A percentile compares a stretch with the other conserved stretches of the same genome.
Evolutionary conservation across 2,329 filamentous ascomycete species (phyloP).

Genomic region (Arthrobotrys sphaeroides): DNA sequence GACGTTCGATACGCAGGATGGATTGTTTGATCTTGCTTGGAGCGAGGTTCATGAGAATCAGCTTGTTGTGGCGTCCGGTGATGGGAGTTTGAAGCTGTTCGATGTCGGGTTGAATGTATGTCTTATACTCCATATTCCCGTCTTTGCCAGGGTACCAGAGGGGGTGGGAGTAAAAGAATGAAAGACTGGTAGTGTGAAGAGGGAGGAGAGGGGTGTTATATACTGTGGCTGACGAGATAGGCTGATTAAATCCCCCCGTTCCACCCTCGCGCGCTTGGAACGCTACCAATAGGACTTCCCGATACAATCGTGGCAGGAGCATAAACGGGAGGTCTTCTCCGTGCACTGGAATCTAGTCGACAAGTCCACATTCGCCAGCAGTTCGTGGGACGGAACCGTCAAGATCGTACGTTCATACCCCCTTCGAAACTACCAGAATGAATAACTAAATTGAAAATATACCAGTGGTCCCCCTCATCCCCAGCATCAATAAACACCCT

Average conservation of each 20-base stretch:
- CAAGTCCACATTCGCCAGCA: constrained; percentile 89
- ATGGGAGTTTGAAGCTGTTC: constrained; percentile 94
- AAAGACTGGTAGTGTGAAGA: not conserved
- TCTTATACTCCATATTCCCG: not conserved
- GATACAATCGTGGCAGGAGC: constrained; percentile 90
- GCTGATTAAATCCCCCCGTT: constrained; percentile 42
- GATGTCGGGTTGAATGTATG: constrained; percentile 74
- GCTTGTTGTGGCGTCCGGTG: constrained; percentile 85
- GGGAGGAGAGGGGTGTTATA: not conserved
- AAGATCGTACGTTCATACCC: constrained; percentile 76
- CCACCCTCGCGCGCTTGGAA: not conserved
- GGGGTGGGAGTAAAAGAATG: no score
- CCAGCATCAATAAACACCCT: constrained; percentile 81
- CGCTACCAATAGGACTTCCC: constrained; percentile 72
- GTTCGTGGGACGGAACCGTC: constrained; percentile 94
- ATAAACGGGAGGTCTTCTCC: constrained; percentile 90
- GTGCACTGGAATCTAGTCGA: constrained; percentile 91
- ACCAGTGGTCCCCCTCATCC: constrained; percentile 82
- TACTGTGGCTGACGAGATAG: constrained; percentile 49
- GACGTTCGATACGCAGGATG: constrained; percentile 96
- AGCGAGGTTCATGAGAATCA: constrained; percentile 97
- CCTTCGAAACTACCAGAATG: not conserved
- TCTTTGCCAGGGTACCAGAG: no score
- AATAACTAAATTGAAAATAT: not conserved
- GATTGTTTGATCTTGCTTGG: constrained; percentile 93